Conservation (phyloP, 2,329 filamentous ascomycete species). For the Macrophomina tecta region DNA sequence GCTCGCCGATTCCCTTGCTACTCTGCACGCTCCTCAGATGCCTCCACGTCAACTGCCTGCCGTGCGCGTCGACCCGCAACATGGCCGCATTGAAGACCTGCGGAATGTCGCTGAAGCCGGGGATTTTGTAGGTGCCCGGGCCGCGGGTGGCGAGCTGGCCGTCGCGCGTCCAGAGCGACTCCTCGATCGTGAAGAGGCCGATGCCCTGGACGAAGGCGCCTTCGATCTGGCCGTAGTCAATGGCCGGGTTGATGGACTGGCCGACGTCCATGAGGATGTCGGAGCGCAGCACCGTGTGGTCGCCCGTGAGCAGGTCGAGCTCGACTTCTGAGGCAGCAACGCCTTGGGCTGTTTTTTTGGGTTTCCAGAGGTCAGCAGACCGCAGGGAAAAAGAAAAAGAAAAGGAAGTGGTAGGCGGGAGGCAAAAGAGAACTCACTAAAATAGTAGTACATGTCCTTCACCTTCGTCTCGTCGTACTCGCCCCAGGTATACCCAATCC, state of each 20-base stretch:
- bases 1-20: constrained; percentile 77
- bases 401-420: constrained; percentile 51
- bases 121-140: constrained; percentile 81
- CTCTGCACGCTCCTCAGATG: constrained; percentile 83
- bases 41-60: constrained; percentile 71
- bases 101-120: constrained; percentile 84
- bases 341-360: constrained; percentile 53
- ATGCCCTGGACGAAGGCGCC: constrained; percentile 80
- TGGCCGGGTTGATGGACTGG: constrained; percentile 75
- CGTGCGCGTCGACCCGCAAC: constrained; percentile 68
- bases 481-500: constrained; percentile 92
- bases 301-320: constrained; percentile 87
- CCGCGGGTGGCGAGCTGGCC: constrained; percentile 69
- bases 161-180: constrained; percentile 68
- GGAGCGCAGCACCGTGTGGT: constrained; percentile 85
- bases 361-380: too few relatives aligned
- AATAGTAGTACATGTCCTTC: constrained; percentile 91
- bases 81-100: constrained; percentile 82
- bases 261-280: constrained; percentile 98
- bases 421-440: constrained; percentile 61
- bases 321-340: constrained; percentile 89
- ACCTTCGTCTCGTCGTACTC: constrained; percentile 41
- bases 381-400: background rate
- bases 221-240: constrained; percentile 83
- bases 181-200: constrained; percentile 79